A percentile compares a stretch with the other conserved stretches of the same genome.
phyloP scores from a whole-genome alignment of 2,329 filamentous ascomycete species.

The Tolypocladium paradoxum region DNA sequence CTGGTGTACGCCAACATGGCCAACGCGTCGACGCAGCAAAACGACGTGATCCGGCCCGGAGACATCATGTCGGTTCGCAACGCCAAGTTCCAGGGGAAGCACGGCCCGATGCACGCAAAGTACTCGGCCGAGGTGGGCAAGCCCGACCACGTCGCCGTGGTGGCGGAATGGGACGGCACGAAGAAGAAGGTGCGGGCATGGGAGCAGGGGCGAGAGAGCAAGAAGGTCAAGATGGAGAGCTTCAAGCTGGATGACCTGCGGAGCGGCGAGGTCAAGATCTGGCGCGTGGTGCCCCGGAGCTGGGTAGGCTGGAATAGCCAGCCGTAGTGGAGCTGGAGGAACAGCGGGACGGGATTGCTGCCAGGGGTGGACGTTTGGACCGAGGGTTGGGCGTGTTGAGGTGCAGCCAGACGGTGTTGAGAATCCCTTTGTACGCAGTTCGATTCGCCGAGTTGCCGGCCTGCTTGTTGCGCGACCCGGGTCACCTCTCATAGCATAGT shows the following conservation, averaged over 20 bases:
- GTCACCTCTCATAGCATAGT: neutral
- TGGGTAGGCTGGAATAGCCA: constrained; percentile 82
- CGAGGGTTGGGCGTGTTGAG: neutral
- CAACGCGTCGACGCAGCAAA: constrained; percentile 82
- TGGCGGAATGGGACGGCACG: constrained; percentile 94
- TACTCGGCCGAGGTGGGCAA: constrained; percentile 84
- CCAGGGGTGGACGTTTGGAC: neutral
- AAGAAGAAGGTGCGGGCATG: constrained; percentile 95
- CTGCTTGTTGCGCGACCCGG: neutral
- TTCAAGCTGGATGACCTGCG: constrained; percentile 87
- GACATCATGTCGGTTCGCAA: constrained; percentile 92
- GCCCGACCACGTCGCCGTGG: constrained; percentile 78
- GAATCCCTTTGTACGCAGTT: neutral
- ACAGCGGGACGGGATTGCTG: neutral
- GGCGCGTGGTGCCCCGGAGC: constrained; percentile 82
- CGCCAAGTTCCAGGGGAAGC: constrained; percentile 88
- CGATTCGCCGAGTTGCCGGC: neutral
- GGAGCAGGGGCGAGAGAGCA: constrained; percentile 90
- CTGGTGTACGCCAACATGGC: constrained; percentile 90
- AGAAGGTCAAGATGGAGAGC: constrained; percentile 88
- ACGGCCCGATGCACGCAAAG: constrained; percentile 90
- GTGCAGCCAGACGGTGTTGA: neutral
- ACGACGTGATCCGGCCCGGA: constrained; percentile 85
- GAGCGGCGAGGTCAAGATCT: constrained; percentile 92
- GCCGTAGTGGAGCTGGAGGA: constrained; percentile 33